These are phyloP conservation scores for Angomonas deanei DNA, from an alignment of 208 protist genomes.

Conservation along the genomic window DNA sequence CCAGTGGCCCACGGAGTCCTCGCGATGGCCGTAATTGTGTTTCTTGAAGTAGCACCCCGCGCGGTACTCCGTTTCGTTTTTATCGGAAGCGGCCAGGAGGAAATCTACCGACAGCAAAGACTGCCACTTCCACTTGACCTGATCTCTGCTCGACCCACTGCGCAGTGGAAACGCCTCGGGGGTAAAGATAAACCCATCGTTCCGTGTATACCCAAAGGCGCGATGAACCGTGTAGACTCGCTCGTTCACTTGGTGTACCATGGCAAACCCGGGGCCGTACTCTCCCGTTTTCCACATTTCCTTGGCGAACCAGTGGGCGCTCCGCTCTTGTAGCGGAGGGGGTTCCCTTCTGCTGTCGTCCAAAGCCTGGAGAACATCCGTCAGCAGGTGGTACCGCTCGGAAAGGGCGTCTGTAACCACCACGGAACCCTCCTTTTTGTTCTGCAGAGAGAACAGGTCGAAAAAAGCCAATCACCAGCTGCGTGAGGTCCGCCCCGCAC, in stretches of 20 bases:
- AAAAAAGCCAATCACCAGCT: conserved; percentile 44
- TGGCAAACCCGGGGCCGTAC: conserved; percentile 26
- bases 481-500: not conserved
- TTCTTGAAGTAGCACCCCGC: conserved; percentile 40
- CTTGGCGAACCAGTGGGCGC: conserved; percentile 49
- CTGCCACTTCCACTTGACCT: conserved; percentile 85
- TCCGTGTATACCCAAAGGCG: conserved; percentile 40
- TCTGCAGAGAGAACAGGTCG: conserved; percentile 33
- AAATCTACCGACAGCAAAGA: conserved; percentile 73
- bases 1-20: conserved; percentile 53
- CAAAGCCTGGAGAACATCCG: too few species aligned
- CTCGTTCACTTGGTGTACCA: conserved; percentile 14
- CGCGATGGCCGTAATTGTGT: conserved; percentile 49
- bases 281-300: conserved; percentile 45
- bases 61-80: not conserved
- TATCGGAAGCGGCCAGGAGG: conserved; percentile 17
- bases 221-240: conserved; percentile 16
- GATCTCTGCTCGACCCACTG: conserved; percentile 44
- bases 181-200: conserved; percentile 82
- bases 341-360: too few species aligned
- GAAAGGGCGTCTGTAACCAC: conserved; percentile 31
- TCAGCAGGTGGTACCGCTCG: too few species aligned
- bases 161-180: conserved; percentile 58
- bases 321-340: too few species aligned
- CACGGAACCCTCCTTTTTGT: conserved; percentile 21